Evolutionary conservation across 169 alveolate species (phyloP).

Genomic region (Plasmodium vivax): DNA sequence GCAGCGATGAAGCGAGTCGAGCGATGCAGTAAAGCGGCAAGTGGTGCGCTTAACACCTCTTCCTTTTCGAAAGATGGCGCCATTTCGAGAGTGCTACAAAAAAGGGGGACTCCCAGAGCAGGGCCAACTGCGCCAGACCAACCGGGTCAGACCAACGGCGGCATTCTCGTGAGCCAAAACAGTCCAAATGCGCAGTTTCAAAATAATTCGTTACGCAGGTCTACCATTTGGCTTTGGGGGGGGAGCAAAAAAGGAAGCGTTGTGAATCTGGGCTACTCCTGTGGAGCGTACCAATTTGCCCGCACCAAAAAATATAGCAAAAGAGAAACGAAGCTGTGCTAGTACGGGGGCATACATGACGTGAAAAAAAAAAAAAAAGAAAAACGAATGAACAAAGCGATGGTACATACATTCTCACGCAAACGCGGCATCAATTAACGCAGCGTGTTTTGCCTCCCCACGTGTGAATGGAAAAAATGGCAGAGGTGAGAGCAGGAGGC

Average conservation of each 20-base stretch:
- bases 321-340: background rate
- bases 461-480: background rate
- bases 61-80: background rate
- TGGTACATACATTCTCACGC: background rate
- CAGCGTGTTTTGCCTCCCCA: background rate
- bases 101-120: background rate
- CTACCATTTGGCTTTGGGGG: background rate
- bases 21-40: background rate
- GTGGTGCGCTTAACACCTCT: background rate
- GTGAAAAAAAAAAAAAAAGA: background rate
- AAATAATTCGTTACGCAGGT: background rate
- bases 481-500: background rate
- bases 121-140: background rate
- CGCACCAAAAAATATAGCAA: background rate
- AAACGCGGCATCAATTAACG: background rate
- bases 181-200: background rate
- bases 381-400: background rate
- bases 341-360: background rate
- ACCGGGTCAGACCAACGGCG: background rate
- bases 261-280: background rate
- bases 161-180: background rate
- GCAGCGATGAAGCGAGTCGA: background rate
- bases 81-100: background rate
- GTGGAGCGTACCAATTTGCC: background rate
- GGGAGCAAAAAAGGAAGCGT: background rate